Evolutionary conservation across 441 rosid genomes (phyloP).

Genomic region (Gossypium gossypioides): DNA sequence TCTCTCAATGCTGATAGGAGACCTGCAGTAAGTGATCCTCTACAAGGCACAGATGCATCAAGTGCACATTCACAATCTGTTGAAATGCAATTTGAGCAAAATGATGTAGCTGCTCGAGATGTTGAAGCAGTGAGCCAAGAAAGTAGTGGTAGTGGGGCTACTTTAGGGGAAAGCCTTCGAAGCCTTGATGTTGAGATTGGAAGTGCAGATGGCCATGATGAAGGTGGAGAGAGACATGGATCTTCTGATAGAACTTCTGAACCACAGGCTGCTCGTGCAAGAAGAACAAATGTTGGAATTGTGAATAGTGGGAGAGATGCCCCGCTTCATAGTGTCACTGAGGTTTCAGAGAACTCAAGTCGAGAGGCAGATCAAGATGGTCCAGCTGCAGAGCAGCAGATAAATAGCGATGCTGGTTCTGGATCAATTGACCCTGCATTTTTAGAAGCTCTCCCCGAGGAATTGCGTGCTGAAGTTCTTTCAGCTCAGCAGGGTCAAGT

Average conservation of each 20-base stretch:
- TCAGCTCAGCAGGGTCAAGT: conserved; percentile 86
- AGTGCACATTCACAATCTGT: conserved; percentile 46
- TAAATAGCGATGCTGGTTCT: conserved; percentile 52
- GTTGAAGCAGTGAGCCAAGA: conserved; percentile 99
- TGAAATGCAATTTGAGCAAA: conserved; percentile 91
- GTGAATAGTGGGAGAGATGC: conserved; percentile 67
- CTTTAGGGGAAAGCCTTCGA: conserved; percentile 95
- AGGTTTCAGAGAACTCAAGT: conserved; percentile 86
- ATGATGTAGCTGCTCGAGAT: conserved; percentile 72
- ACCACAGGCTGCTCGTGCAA: conserved; percentile 49
- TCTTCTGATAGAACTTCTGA: conserved; percentile 58
- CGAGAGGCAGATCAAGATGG: conserved; percentile 85
- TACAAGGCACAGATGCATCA: conserved; percentile 28
- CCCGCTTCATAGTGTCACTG: conserved; percentile 84
- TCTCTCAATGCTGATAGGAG: conserved; percentile 42
- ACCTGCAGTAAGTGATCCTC: conserved; percentile 41
- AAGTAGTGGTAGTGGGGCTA: conserved; percentile 97
- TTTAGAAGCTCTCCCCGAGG: conserved; percentile 97
- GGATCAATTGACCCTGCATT: conserved; percentile 93
- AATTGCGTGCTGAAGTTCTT: conserved; percentile 95
- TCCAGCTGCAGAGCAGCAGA: conserved; percentile 57
- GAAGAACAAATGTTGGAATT: conserved; percentile 60
- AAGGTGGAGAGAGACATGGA: conserved; percentile 89
- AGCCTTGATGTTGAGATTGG: conserved; percentile 99
- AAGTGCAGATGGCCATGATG: conserved; percentile 99